Conservation (phyloP, 2,329 filamentous ascomycete genomes). For the Botrytis fabae region DNA sequence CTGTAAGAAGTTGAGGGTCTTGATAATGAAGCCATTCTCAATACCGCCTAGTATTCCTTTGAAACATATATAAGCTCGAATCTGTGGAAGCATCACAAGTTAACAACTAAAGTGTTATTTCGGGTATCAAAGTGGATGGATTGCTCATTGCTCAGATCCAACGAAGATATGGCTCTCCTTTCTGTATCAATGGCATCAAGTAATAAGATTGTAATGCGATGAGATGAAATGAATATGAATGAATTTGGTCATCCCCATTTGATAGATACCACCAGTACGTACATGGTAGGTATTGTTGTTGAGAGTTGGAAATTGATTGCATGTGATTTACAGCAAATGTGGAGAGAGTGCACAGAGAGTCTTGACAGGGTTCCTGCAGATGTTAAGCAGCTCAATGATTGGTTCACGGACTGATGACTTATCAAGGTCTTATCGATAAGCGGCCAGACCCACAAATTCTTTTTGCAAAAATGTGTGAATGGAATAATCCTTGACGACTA, state of each 20-base stretch:
- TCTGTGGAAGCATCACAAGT: background rate
- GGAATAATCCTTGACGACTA: slow-evolving; percentile 5
- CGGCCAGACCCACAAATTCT: background rate
- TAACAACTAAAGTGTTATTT: slow-evolving; percentile 26
- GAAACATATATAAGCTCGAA: background rate
- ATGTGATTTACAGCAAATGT: background rate
- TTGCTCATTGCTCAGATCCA: background rate
- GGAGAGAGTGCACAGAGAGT: background rate
- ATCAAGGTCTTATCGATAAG: background rate
- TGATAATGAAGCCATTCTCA: slow-evolving; percentile 28
- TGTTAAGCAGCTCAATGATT: background rate
- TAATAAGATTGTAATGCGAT: background rate
- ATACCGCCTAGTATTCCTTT: background rate
- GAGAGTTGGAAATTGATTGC: background rate
- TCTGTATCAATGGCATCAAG: no score
- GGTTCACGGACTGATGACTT: background rate
- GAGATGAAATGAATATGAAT: background rate
- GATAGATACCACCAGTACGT: background rate
- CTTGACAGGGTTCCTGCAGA: background rate
- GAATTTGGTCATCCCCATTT: background rate
- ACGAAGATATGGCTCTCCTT: background rate
- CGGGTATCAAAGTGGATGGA: slow-evolving; percentile 22
- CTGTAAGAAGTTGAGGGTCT: slow-evolving; percentile 35
- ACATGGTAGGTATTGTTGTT: background rate
- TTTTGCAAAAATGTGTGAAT: background rate